Base-by-base conservation (phyloP, 306 rosid species). In the Ormosia semicastrata region DNA sequence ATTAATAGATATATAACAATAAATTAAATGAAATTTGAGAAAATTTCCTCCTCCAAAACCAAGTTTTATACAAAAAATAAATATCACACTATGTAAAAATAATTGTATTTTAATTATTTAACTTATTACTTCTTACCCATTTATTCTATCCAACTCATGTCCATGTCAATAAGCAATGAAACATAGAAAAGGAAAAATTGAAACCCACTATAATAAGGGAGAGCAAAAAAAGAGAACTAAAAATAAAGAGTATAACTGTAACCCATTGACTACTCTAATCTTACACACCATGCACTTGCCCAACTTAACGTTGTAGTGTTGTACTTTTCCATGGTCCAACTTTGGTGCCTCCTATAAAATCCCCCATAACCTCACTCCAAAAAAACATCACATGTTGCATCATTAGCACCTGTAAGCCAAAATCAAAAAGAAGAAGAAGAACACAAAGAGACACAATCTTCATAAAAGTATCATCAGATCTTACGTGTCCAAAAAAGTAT, bases 251-350 rank as follows among this genome's bases (percentile, higher is more conserved):
- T 7, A 2, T 43, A 30, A 13, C 8, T 46, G 52, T 46, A 46
- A 4, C 12, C 70, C 8, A 66, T 63, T 78, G 73, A 50, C 39
- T 0, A 65, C 10, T 33, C 71, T 53, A 43, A 53, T 63, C 69
- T 70, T 50, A 1, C 29, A 70, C 53, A 63, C 79, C 71, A 58
- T 49, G 73, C 65, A 82, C 15, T 66, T 81, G 18, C 75, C 76
- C 81, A 82, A 75, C 76, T 32, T 64, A 52, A 46, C 72, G 3
- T 68, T 70, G 71, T 3, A 71, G 64, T 63, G 79, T 63, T 83
- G 64, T 83, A 71, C 64, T 54, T 83, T 79, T 71, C 71, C 75
- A 13, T 43, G 12, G 14, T 70, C 70, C 58, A 7, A 24, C 30
- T 36, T 9, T 63, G 24, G 4, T 11, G 10, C 52, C 59, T 72